These are phyloP conservation scores for Polytrichum formosum DNA, from an alignment of 225 moss, liverwort and hornwort species.

Conservation along the genomic window DNA sequence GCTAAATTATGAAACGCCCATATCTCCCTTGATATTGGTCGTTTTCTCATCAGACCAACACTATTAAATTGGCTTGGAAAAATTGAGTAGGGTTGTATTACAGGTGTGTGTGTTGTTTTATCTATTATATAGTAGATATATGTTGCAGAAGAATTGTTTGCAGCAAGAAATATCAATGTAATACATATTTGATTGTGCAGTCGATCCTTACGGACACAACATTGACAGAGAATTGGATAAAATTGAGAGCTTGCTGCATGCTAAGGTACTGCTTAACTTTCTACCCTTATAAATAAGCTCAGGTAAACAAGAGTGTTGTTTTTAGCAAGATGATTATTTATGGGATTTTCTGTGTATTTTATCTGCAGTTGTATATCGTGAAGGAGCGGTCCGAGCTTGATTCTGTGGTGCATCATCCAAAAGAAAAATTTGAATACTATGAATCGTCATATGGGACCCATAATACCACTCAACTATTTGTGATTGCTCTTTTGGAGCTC, in stretches of 20 bases:
- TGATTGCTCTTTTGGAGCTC: constrained; percentile 31
- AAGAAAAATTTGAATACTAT: constrained; percentile 32
- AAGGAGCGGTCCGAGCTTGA: constrained; percentile 70
- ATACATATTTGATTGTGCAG: constrained; percentile 17
- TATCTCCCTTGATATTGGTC: no score
- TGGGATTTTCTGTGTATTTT: neutral
- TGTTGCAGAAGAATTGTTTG: no score
- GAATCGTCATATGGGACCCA: constrained; percentile 20
- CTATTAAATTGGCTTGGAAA: no score
- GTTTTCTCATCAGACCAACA: no score
- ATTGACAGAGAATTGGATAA: constrained; percentile 48
- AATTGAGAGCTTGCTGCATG: constrained; percentile 78
- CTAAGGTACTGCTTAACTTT: constrained; percentile 47
- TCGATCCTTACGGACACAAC: constrained; percentile 26
- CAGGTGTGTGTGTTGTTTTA: no score
- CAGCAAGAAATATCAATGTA: no score
- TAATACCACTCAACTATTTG: constrained; percentile 16
- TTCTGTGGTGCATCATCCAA: constrained; percentile 61
- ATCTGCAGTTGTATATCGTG: constrained; percentile 72
- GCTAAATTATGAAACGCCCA: no score
- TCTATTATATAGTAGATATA: no score
- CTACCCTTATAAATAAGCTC: neutral
- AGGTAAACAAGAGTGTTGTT: no score
- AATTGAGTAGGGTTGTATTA: no score
- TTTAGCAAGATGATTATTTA: no score